Conservation (phyloP, 805 yeast genomes). For the Saccharomyces jurei region DNA sequence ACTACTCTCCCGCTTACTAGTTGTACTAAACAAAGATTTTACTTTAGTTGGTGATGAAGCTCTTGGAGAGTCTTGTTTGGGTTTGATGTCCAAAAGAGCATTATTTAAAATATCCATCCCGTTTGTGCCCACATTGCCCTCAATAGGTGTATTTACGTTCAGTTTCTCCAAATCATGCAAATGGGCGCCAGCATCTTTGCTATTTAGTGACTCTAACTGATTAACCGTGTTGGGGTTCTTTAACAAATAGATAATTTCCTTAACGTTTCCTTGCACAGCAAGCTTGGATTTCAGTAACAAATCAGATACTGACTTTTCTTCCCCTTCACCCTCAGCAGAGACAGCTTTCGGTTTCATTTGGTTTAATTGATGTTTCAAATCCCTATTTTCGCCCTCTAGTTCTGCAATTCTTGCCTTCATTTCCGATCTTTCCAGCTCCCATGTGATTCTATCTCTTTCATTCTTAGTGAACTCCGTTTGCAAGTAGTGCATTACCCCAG, state of each 20-base stretch:
- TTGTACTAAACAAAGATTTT: neutral
- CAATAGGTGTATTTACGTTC: conserved; percentile 10
- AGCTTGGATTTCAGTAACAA: conserved; percentile 18
- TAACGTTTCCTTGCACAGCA: conserved; percentile 28
- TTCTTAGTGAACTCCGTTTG: conserved; percentile 56
- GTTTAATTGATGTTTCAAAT: conserved; percentile 21
- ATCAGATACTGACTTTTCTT: neutral
- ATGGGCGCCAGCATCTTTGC: conserved; percentile 11
- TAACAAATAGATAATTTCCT: conserved; percentile 28
- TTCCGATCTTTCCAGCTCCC: conserved; percentile 55
- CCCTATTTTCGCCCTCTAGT: conserved; percentile 46
- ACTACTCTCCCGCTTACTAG: neutral
- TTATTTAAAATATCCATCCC: neutral
- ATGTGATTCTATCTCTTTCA: conserved; percentile 51
- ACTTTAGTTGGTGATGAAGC: neutral
- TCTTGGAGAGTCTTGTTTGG: neutral
- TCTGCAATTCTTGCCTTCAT: conserved; percentile 45
- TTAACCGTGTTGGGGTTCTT: conserved; percentile 23
- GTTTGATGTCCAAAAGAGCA: neutral
- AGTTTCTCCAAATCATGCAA: conserved; percentile 21
- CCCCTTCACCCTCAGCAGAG: conserved; percentile 1
- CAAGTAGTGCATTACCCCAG: conserved; percentile 55
- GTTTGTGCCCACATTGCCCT: neutral
- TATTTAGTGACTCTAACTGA: conserved; percentile 19
- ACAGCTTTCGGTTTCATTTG: conserved; percentile 1